Evolutionary conservation across 1,284 basidiomycete genomes (phyloP).

Genomic region (Trametes versicolor): DNA sequence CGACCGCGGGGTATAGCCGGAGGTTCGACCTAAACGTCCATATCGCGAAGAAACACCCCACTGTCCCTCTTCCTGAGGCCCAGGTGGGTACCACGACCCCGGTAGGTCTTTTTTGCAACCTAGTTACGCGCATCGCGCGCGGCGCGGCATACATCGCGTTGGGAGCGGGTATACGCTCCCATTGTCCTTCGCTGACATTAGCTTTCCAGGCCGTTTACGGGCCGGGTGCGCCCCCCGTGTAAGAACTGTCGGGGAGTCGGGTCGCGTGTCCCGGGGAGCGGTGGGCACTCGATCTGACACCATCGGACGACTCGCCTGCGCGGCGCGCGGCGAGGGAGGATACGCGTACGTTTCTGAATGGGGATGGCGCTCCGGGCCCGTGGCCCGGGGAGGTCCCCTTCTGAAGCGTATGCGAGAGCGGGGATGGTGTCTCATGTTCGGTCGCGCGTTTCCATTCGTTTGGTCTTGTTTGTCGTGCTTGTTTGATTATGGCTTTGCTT

Average conservation of each 20-base stretch:
- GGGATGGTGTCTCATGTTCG: neutral
- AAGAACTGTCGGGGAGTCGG: conserved; percentile 1
- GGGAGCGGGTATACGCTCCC: neutral
- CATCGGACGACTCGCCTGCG: neutral
- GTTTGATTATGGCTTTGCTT: too few relatives aligned
- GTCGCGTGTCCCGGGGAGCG: conserved; percentile 11
- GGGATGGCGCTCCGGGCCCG: conserved; percentile 1
- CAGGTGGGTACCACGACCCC: neutral
- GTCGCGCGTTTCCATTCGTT: neutral
- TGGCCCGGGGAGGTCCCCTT: conserved; percentile 6
- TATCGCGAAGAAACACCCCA: conserved; percentile 6
- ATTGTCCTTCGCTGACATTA: neutral
- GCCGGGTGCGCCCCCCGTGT: neutral
- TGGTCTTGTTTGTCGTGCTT: too few relatives aligned
- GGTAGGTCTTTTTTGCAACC: neutral
- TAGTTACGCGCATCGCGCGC: neutral
- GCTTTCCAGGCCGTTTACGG: neutral
- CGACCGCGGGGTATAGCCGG: conserved; percentile 9
- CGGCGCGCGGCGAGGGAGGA: neutral
- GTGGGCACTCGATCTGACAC: conserved; percentile 17
- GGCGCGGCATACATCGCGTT: neutral
- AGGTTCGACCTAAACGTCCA: conserved; percentile 11
- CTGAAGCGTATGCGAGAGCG: conserved; percentile 1
- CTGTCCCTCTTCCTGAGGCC: too few relatives aligned
- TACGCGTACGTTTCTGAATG: conserved; percentile 3